Percentiles rank a stretch among this genome's conserved stretches.
Evolutionary conservation across 306 rosid species (phyloP).

Genomic region (cucumber (Cucumis sativus)): DNA sequence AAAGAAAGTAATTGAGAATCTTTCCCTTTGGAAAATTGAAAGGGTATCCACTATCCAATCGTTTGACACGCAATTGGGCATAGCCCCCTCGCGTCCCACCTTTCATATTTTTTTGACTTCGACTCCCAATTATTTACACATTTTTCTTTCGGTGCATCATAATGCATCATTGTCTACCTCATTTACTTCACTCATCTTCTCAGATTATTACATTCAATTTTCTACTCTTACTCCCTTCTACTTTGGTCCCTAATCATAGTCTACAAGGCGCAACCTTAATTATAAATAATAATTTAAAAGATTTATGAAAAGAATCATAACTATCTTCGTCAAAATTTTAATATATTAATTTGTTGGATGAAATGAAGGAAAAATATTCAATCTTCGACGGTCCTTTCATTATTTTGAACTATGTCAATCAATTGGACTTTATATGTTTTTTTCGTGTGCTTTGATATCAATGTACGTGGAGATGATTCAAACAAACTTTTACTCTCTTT

Average conservation of each 20-base stretch:
- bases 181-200: not conserved
- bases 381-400: not conserved
- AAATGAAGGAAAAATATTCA: not conserved
- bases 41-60: conserved; percentile 1
- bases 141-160: not conserved
- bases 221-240: too few species aligned
- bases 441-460: not conserved
- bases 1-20: conserved; percentile 3
- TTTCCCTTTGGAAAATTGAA: conserved; percentile 5
- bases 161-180: not conserved
- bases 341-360: too few species aligned
- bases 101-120: not conserved
- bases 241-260: too few species aligned
- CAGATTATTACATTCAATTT: too few species aligned
- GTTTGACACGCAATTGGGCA: not conserved
- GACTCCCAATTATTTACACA: not conserved
- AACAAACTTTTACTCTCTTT: not conserved
- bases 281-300: too few species aligned
- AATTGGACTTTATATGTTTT: not conserved
- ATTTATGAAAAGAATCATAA: too few species aligned
- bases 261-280: too few species aligned
- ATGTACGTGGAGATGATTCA: not conserved
- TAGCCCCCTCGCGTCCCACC: not conserved
- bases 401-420: not conserved
- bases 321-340: too few species aligned